Percentiles rank a stretch among this genome's conserved stretches.
Conservation (phyloP, 345 rosid species). For the Citrus maxima region DNA sequence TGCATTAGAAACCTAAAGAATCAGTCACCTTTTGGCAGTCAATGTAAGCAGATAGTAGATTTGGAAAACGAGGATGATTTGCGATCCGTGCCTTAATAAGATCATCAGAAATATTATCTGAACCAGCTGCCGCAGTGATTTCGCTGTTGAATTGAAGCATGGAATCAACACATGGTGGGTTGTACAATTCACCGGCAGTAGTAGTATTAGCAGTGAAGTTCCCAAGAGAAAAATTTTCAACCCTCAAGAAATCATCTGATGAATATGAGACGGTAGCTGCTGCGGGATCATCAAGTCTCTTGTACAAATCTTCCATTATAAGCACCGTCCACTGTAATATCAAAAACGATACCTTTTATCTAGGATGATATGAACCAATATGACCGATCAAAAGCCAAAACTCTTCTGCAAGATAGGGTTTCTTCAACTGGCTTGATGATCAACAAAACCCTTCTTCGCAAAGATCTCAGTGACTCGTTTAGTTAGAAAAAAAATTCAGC, state of each 20-base stretch:
- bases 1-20: background rate
- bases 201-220: background rate
- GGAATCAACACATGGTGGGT: slow-evolving; percentile 2
- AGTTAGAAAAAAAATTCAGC: too few relatives aligned
- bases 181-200: slow-evolving; percentile 12
- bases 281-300: slow-evolving; percentile 20
- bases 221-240: slow-evolving; percentile 12
- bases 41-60: slow-evolving; percentile 52
- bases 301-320: slow-evolving; percentile 39
- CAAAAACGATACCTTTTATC: background rate
- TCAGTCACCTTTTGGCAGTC: slow-evolving; percentile 57
- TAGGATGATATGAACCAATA: background rate
- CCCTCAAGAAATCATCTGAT: background rate
- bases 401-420: background rate
- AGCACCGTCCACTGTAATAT: background rate
- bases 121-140: slow-evolving; percentile 15
- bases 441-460: background rate
- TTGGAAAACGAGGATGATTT: slow-evolving; percentile 57
- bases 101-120: slow-evolving; percentile 33
- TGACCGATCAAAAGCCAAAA: background rate
- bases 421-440: background rate
- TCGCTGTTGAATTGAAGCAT: slow-evolving; percentile 23
- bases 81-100: slow-evolving; percentile 63
- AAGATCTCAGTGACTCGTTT: background rate
- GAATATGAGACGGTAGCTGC: slow-evolving; percentile 2